Conservation (phyloP, 352 stramenopile species). For the Phytophthora capsici region DNA sequence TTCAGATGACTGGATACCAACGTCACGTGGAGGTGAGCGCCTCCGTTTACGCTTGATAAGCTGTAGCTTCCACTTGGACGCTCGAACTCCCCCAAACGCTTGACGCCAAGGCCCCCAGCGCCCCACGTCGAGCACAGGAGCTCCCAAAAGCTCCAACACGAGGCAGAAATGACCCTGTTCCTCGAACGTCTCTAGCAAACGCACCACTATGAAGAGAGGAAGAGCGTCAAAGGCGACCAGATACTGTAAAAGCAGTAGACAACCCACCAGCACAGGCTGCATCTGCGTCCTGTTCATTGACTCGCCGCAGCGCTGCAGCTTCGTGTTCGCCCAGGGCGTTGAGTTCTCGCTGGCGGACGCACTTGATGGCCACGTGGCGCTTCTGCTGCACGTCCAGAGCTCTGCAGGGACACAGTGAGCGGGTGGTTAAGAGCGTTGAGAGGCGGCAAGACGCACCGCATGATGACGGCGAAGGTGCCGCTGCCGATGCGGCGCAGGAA, state of each 20-base stretch:
- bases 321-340: slow-evolving; percentile 70
- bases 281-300: slow-evolving; percentile 47
- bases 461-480: slow-evolving; percentile 75
- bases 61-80: slow-evolving; percentile 22
- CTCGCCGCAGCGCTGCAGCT: slow-evolving; percentile 43
- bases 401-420: slow-evolving; percentile 21
- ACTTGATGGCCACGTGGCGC: slow-evolving; percentile 75
- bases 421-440: background rate
- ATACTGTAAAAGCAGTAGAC: background rate
- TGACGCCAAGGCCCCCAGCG: slow-evolving; percentile 93
- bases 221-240: slow-evolving; percentile 4
- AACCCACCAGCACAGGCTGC: slow-evolving; percentile 49
- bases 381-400: slow-evolving; percentile 54
- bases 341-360: slow-evolving; percentile 51
- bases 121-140: slow-evolving; percentile 94
- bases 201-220: slow-evolving; percentile 42
- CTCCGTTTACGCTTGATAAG: slow-evolving; percentile 30
- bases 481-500: slow-evolving; percentile 74
- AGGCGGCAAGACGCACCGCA: slow-evolving; percentile 44
- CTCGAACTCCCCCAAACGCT: slow-evolving; percentile 60
- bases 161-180: slow-evolving; percentile 65
- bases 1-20: slow-evolving; percentile 9
- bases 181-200: slow-evolving; percentile 62
- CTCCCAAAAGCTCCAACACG: slow-evolving; percentile 70
- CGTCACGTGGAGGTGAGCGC: slow-evolving; percentile 7